Evolutionary conservation across 1,284 basidiomycete species (phyloP).

Genomic region (Cerrena zonata): DNA sequence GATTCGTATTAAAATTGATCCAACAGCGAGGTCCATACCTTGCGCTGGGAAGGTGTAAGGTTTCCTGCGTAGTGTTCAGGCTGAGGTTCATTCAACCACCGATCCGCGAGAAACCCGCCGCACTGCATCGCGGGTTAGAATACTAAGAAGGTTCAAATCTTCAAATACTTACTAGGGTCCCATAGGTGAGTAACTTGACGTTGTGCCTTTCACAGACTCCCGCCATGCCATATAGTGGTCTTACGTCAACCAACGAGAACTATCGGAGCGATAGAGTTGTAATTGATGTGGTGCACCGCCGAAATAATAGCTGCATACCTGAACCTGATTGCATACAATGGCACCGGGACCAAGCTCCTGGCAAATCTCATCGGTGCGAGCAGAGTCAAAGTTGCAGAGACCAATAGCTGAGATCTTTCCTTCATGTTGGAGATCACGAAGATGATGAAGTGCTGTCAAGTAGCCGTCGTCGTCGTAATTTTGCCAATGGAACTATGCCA

Average conservation of each 20-base stretch:
- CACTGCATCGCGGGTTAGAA: conserved; percentile 41
- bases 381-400: conserved; percentile 75
- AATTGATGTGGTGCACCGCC: neutral
- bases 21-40: conserved; percentile 41
- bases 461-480: conserved; percentile 70
- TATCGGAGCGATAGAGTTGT: conserved; percentile 24
- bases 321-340: conserved; percentile 78
- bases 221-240: conserved; percentile 70
- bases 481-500: conserved; percentile 70
- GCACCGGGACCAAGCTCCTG: conserved; percentile 58
- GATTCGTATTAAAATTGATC: neutral
- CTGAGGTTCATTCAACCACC: conserved; percentile 62
- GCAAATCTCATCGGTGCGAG: conserved; percentile 73
- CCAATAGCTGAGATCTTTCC: conserved; percentile 64
- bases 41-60: conserved; percentile 72
- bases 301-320: conserved; percentile 54
- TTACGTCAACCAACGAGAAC: conserved; percentile 77
- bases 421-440: conserved; percentile 55
- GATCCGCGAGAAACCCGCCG: conserved; percentile 74
- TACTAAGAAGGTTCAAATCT: neutral
- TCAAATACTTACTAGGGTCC: conserved; percentile 60
- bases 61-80: conserved; percentile 64
- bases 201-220: conserved; percentile 68
- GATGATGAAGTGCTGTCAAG: conserved; percentile 52
- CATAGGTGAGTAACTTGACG: conserved; percentile 75